Base-by-base conservation (phyloP, 352 stramenopile species). In the Blastocystis sp. region DNA sequence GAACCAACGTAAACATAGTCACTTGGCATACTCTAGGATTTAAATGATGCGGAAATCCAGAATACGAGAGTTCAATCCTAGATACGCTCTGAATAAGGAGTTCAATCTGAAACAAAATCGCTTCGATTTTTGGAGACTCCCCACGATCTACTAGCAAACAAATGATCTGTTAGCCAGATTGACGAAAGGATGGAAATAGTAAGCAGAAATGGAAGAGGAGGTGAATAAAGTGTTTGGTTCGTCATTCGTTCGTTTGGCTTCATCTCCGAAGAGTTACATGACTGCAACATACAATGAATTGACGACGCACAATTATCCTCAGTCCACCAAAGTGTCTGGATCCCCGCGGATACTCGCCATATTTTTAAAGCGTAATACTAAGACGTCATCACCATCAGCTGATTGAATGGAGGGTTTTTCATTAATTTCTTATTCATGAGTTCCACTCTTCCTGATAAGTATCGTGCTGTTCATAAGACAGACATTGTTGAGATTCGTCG, bases 1-100 rank as follows among this genome's bases (percentile, higher is more conserved):
- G 98, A 94, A 65, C 96, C 97, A 45, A 99, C 78, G 26, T 55
- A 79, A 76, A 45, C 66, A 53, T 79, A 76, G 64, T 89, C 78
- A 89, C 68, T 85, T 41, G 73, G 73, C 73, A 85, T 85, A 3
- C 26, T 68, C 26, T 45, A 34, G 50, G 0, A 3, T 59, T 1
- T n/a, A 45, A 65, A 81, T 30, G n/a, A 20, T 41, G 18, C 11
- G 26, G 20, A 9, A 41, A 13, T 65, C 5, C 5, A 62, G 30
- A 34, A 34, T 34, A 34, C 30, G 30, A 34, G 30, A 34, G 30
- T 34, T 34, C 30, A 34, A 34, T 34, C 30, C 30, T 34, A 34
- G 30, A 1, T 34, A 34, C 30, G 30, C 30, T 34, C 30, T 34
- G 30, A 34, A 34, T 34, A 34, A 34, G 30, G 30, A 34, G 30